These are phyloP conservation scores for Fragosphaeria purpurea DNA, from an alignment of 2,329 filamentous ascomycete species.

Conservation along the genomic window DNA sequence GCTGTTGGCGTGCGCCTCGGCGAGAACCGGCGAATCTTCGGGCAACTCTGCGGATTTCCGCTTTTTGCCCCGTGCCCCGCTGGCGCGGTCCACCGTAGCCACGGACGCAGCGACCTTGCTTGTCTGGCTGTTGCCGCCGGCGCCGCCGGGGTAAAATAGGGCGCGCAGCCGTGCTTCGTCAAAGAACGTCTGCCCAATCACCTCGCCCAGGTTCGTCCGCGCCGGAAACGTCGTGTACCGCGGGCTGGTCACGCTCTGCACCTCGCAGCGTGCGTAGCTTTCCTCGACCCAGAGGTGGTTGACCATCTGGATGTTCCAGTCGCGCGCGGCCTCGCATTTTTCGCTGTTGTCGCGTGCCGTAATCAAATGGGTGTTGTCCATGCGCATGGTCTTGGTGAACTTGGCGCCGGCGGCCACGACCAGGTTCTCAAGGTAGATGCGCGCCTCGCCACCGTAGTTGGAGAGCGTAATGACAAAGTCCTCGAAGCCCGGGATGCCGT, in stretches of 20 bases:
- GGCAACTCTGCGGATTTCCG: neutral
- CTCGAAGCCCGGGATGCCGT: slow-evolving; percentile 71
- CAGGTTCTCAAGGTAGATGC: slow-evolving; percentile 87
- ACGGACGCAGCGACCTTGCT: slow-evolving; percentile 29
- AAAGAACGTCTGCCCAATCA: slow-evolving; percentile 81
- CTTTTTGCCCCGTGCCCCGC: neutral
- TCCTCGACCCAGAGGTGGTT: slow-evolving; percentile 98
- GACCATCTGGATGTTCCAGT: slow-evolving; percentile 83
- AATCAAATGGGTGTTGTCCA: slow-evolving; percentile 91
- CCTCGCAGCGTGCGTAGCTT: slow-evolving; percentile 81
- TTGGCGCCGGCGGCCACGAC: slow-evolving; percentile 74
- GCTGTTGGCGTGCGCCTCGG: neutral
- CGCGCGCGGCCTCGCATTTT: slow-evolving; percentile 82
- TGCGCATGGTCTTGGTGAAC: slow-evolving; percentile 90
- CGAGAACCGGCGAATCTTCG: slow-evolving; percentile 1
- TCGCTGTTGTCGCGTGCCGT: slow-evolving; percentile 84
- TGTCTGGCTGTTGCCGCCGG: slow-evolving; percentile 18
- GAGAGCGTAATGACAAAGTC: slow-evolving; percentile 75
- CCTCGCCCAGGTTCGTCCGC: slow-evolving; percentile 83
- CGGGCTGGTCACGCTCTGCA: slow-evolving; percentile 59
- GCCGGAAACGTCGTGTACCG: slow-evolving; percentile 81
- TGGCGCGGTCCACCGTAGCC: neutral
- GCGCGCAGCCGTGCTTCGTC: slow-evolving; percentile 52
- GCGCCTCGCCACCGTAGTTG: slow-evolving; percentile 91
- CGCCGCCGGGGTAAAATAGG: slow-evolving; percentile 57